Evolutionary conservation across 148 eudicot species (phyloP), one percentile per base, ranked within the genome.

Genomic region (Chenopodium formosanum): DNA sequence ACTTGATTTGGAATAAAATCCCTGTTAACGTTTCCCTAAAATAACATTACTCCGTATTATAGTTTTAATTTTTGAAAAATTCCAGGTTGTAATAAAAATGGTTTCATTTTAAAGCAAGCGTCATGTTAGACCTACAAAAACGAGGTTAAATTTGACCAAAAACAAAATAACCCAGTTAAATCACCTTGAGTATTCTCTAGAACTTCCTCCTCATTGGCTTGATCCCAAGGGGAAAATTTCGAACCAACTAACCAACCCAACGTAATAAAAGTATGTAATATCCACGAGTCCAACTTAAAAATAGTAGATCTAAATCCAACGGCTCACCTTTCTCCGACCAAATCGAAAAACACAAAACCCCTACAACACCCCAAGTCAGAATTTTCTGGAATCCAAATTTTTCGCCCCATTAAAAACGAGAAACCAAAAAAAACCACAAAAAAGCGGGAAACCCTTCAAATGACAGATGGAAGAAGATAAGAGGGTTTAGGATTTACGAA

Each of bases 371-470:
- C 73, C 8, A 0, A 3, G 2, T 0, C 37, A 14, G 70, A 64
- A 73, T 23, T 9, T 19, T 80, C 82, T 46, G 29, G 83, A 74
- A 81, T 14, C 48, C 44, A 29, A 14, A 25, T 64, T 4, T 48
- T 71, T 46, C 69, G 31, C 34, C 47, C 69, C 34, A 31, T 66
- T 6, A n/a, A 46, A 22, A 9, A 34, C 11, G 10, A 34, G 19
- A 3, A 56, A n/a, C 10, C 25, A 47, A 34, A 40, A 65, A 56
- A 37, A 56, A 70, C 14, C 10, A 1, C 50, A 23, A 69, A 44
- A 75, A 37, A 67, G 79, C 67, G 75, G 80, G 79, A 75, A 82
- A 56, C 19, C 74, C 23, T 56, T 67, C 46, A n/a, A 65, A 56
- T 17, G 1, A 44, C 27, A 14, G 44, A 10, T 27, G 3, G 3